Evolutionary conservation across 2,329 filamentous ascomycete genomes (phyloP).

Genomic region (Tolypocladium album): DNA sequence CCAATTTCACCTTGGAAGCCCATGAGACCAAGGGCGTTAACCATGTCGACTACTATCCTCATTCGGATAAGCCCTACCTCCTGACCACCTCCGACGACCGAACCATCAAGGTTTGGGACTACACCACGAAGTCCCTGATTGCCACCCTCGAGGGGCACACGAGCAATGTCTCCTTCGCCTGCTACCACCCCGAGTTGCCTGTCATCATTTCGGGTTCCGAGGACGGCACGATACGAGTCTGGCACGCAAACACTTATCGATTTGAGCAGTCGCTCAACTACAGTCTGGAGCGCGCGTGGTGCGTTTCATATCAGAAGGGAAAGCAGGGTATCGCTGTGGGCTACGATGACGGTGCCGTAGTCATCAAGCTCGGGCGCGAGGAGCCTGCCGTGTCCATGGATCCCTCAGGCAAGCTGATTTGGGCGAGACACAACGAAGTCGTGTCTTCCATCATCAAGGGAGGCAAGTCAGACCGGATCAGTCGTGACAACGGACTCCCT

Average conservation of each 20-base stretch:
- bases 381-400: conserved; percentile 99
- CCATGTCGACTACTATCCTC: conserved; percentile 82
- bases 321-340: conserved; percentile 91
- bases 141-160: conserved; percentile 95
- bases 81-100: conserved; percentile 94
- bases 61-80: conserved; percentile 72
- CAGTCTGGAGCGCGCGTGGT: conserved; percentile 92
- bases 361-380: conserved; percentile 94
- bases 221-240: conserved; percentile 94
- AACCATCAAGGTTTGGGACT: conserved; percentile 98
- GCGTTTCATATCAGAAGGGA: conserved; percentile 88
- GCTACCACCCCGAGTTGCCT: conserved; percentile 92
- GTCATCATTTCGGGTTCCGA: conserved; percentile 97
- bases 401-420: conserved; percentile 86
- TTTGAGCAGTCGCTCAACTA: conserved; percentile 95
- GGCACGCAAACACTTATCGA: conserved; percentile 96
- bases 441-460: conserved; percentile 91
- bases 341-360: conserved; percentile 95
- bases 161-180: conserved; percentile 95
- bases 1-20: conserved; percentile 94
- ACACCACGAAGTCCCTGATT: conserved; percentile 95
- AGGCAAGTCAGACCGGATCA: conserved; percentile 28
- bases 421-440: conserved; percentile 91
- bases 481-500: too few relatives aligned
- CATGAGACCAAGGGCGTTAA: conserved; percentile 98